Evolutionary conservation across 2,329 filamentous ascomycete genomes (phyloP), one percentile per base, ranked within the genome.

Genomic region (Huntiella abstrusa): DNA sequence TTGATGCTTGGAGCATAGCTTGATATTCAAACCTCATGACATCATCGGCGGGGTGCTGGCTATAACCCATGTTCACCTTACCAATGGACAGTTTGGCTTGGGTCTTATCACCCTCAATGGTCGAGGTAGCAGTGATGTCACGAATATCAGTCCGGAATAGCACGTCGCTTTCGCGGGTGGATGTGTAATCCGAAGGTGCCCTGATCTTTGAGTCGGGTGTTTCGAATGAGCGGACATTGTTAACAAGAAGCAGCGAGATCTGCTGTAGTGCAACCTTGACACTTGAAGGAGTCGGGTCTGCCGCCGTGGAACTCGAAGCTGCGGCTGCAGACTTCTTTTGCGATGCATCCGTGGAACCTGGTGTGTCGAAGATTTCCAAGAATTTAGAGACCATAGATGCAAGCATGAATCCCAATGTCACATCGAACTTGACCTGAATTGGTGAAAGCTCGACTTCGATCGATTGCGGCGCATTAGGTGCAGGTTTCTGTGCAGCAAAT

Each of bases 11-110:
- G 67, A 77, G 70, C 41, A 73, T 70, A 33, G 68, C 61, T 13
- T 64, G 65, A 35, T 67, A 65, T 52, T 78, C 70, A 51, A 81
- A 80, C 1, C 71, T 77, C 33, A 81, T 51, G 33, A 81, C 77
- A 35, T 73, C 73, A 50, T 72, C 65, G 2, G 68, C 65, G 5
- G 41, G 41, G n/a, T 43, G 28, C 8, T 32, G 16, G 32, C 22
- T 34, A 55, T 80, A 80, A 1, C 76, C 75, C 53, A 81, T 75
- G 0, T 64, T 64, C 53, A 81, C 36, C 58, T 65, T 4, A 55
- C 64, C 35, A 56, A 46, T 11, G 54, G 51, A 33, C 53, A 56
- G 13, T 12, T 43, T 43, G 7, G n/a, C 41, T 10, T 33, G 41
- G 32, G n/a, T 43, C 12, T 17, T 16, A 17, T 32, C 33, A n/a